A percentile compares a stretch with the other conserved stretches of the same genome.
Evolutionary conservation across 176 grass and related monocot species (phyloP).

Genomic region (Musa itinerans): DNA sequence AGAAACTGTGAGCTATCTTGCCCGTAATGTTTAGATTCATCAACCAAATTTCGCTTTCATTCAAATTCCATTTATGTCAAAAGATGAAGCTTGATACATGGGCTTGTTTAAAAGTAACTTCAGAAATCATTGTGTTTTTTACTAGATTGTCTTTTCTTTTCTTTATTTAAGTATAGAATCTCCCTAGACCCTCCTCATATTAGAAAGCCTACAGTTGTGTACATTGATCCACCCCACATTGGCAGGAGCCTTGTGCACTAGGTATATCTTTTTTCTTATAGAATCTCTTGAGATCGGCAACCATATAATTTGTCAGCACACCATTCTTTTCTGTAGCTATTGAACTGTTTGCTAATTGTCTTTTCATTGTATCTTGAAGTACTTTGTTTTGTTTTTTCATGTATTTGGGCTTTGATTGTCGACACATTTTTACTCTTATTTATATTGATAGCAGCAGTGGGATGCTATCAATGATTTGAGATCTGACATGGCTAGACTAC

Average conservation of each 20-base stretch:
- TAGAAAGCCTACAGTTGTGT: no score
- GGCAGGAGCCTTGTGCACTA: no score
- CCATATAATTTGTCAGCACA: no score
- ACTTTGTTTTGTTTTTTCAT: background rate
- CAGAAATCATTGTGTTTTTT: background rate
- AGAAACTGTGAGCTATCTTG: conserved; percentile 65
- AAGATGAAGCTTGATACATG: background rate
- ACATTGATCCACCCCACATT: no score
- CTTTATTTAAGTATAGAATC: background rate
- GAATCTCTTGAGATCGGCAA: no score
- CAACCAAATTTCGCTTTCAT: background rate
- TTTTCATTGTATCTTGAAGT: no score
- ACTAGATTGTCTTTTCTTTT: background rate
- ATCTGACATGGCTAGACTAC: conserved; percentile 81
- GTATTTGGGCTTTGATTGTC: background rate
- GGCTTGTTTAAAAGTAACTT: no score
- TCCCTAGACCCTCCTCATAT: no score
- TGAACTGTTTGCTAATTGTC: no score
- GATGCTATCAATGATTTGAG: conserved; percentile 93
- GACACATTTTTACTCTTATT: background rate
- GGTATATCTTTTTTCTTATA: no score
- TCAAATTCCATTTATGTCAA: conserved; percentile 5
- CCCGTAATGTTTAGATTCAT: conserved; percentile 9
- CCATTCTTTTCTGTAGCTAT: no score
- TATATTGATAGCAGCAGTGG: conserved; percentile 56